Percentiles rank a stretch among this genome's conserved stretches.
phyloP scores from a whole-genome alignment of 768 basidiomycete genomes.

The Amanita rimosa region DNA sequence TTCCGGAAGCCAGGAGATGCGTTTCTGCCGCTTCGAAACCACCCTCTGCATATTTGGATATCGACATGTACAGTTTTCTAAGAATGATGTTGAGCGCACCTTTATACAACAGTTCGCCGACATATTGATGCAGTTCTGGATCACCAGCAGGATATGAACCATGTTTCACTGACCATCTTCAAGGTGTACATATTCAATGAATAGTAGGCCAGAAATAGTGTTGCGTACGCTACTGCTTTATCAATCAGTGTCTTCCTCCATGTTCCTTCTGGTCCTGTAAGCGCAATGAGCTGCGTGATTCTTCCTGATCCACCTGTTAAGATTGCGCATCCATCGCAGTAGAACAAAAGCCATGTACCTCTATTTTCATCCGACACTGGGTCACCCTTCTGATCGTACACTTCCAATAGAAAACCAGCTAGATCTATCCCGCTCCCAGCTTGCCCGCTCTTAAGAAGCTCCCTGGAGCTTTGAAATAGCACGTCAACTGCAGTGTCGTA shows the following conservation, averaged over 20 bases:
- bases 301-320: constrained; percentile 41
- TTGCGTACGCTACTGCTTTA: constrained; percentile 65
- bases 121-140: constrained; percentile 76
- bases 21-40: constrained; percentile 65
- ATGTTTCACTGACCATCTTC: constrained; percentile 78
- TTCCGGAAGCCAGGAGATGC: constrained; percentile 78
- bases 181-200: constrained; percentile 10
- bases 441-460: constrained; percentile 82
- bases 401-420: constrained; percentile 65
- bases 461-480: constrained; percentile 81
- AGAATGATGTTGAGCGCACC: constrained; percentile 28
- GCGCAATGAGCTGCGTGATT: constrained; percentile 83
- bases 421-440: constrained; percentile 88
- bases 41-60: constrained; percentile 40
- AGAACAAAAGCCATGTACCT: constrained; percentile 37
- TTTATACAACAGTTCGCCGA: constrained; percentile 83
- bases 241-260: constrained; percentile 92
- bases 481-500: constrained; percentile 86
- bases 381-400: constrained; percentile 70
- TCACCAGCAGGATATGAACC: constrained; percentile 82
- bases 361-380: constrained; percentile 64
- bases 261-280: constrained; percentile 64
- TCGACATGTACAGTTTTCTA: not conserved
- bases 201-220: not conserved
- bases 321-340: not conserved